These are phyloP conservation scores for Phaseolus lunatus DNA, from an alignment of 306 rosid genomes.

Conservation along the genomic window DNA sequence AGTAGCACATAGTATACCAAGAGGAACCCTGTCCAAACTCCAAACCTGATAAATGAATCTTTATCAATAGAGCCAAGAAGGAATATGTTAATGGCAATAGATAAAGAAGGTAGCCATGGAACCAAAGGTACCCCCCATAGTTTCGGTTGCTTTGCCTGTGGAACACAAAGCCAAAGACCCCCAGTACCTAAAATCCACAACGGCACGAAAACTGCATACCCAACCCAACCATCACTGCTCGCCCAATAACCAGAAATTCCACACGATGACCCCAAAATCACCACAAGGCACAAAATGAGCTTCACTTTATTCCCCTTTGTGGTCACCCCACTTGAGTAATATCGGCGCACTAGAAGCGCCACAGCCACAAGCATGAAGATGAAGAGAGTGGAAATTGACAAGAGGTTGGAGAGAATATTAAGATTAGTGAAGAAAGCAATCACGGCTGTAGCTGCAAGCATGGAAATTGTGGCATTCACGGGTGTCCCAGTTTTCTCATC, in stretches of 20 bases:
- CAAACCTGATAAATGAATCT: slow-evolving; percentile 55
- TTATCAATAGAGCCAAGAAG: slow-evolving; percentile 79
- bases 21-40: slow-evolving; percentile 46
- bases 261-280: slow-evolving; percentile 57
- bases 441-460: slow-evolving; percentile 64
- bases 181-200: slow-evolving; percentile 62
- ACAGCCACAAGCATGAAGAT: slow-evolving; percentile 82
- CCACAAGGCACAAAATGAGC: slow-evolving; percentile 52
- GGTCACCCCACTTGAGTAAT: slow-evolving; percentile 64
- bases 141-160: slow-evolving; percentile 66
- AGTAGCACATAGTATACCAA: slow-evolving; percentile 43
- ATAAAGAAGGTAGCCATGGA: slow-evolving; percentile 77
- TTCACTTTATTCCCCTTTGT: slow-evolving; percentile 42
- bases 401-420: slow-evolving; percentile 56
- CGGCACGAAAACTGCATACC: slow-evolving; percentile 53
- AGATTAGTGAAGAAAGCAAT: slow-evolving; percentile 77
- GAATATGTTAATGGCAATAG: slow-evolving; percentile 76
- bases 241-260: slow-evolving; percentile 63
- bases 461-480: slow-evolving; percentile 67
- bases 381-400: slow-evolving; percentile 78
- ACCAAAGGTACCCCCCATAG: slow-evolving; percentile 85
- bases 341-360: slow-evolving; percentile 74
- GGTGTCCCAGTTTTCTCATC: slow-evolving; percentile 75
- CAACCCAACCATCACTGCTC: slow-evolving; percentile 49
- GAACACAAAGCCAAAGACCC: slow-evolving; percentile 60